Conservation (phyloP, 2,329 filamentous ascomycete species). For the Neobulgaria alba region DNA sequence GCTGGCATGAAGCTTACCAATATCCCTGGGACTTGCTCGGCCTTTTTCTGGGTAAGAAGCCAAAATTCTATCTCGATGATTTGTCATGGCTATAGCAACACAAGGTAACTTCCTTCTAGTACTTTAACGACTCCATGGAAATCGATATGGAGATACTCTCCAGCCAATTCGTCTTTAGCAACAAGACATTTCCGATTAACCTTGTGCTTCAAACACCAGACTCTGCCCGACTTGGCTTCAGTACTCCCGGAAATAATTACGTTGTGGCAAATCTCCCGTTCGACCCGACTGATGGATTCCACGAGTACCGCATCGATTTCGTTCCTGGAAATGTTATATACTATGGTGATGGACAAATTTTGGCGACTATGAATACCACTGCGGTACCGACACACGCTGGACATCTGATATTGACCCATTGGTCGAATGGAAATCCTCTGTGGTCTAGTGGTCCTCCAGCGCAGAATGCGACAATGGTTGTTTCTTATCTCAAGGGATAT, state of each 20-base stretch:
- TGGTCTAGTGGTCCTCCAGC: conserved; percentile 67
- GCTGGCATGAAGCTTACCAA: conserved; percentile 50
- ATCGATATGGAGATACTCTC: conserved; percentile 78
- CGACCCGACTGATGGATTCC: conserved; percentile 54
- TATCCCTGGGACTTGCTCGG: conserved; percentile 51
- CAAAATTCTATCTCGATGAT: not conserved
- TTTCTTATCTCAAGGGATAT: conserved; percentile 68
- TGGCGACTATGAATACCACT: conserved; percentile 47
- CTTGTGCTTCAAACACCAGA: conserved; percentile 64
- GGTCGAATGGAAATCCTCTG: conserved; percentile 64
- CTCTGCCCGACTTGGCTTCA: conserved; percentile 49
- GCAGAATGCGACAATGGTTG: conserved; percentile 51
- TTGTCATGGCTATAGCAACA: too few species aligned
- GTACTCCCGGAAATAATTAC: conserved; percentile 54
- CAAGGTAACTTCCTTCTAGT: conserved; percentile 43
- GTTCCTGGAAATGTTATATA: conserved; percentile 53
- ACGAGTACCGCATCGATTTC: conserved; percentile 78
- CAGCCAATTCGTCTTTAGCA: conserved; percentile 45
- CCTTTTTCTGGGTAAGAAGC: conserved; percentile 71
- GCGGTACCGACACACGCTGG: conserved; percentile 53
- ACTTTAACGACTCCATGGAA: conserved; percentile 70
- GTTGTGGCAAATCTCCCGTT: conserved; percentile 52
- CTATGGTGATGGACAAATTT: conserved; percentile 53
- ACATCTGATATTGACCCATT: conserved; percentile 63
- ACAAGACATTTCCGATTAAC: conserved; percentile 52